phyloP scores from a whole-genome alignment of 768 basidiomycete species.

The Amanita jacksonii region DNA sequence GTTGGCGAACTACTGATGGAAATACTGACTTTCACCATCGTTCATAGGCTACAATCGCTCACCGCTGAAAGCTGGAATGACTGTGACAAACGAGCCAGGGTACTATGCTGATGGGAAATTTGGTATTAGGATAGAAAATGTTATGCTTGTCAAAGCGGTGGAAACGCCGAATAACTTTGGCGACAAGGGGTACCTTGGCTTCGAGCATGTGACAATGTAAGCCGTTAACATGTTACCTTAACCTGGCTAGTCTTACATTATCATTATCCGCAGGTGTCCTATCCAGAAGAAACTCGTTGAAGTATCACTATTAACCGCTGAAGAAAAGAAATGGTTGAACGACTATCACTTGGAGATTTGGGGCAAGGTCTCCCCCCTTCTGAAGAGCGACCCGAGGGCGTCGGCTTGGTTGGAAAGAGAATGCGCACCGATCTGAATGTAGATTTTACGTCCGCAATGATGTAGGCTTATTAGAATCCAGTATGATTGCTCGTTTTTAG shows the following conservation, averaged over 20 bases:
- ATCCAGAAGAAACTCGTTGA: slow-evolving; percentile 83
- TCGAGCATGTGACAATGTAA: slow-evolving; percentile 85
- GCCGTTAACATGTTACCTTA: slow-evolving; percentile 14
- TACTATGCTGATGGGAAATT: slow-evolving; percentile 87
- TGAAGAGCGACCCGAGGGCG: slow-evolving; percentile 52
- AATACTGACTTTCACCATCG: not conserved
- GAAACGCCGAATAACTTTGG: slow-evolving; percentile 76
- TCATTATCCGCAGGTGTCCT: slow-evolving; percentile 49
- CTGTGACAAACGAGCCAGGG: slow-evolving; percentile 89
- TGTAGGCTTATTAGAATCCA: too few species aligned
- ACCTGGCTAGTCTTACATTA: not conserved
- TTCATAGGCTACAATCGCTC: slow-evolving; percentile 59
- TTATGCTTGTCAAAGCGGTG: slow-evolving; percentile 67
- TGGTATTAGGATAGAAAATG: slow-evolving; percentile 89
- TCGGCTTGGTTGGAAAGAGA: slow-evolving; percentile 56
- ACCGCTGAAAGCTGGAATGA: slow-evolving; percentile 76
- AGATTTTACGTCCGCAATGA: too few species aligned
- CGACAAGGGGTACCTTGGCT: slow-evolving; percentile 71
- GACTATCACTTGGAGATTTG: slow-evolving; percentile 70
- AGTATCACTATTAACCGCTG: slow-evolving; percentile 40
- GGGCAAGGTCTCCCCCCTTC: slow-evolving; percentile 62
- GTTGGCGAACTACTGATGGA: not conserved
- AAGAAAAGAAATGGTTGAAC: slow-evolving; percentile 78
- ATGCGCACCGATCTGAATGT: slow-evolving; percentile 30
- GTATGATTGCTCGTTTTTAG: too few species aligned